Percentiles rank a stretch among this genome's conserved stretches.
These are phyloP conservation scores for Lachnellula hyalina DNA, from an alignment of 2,329 filamentous ascomycete genomes.

Conservation along the genomic window DNA sequence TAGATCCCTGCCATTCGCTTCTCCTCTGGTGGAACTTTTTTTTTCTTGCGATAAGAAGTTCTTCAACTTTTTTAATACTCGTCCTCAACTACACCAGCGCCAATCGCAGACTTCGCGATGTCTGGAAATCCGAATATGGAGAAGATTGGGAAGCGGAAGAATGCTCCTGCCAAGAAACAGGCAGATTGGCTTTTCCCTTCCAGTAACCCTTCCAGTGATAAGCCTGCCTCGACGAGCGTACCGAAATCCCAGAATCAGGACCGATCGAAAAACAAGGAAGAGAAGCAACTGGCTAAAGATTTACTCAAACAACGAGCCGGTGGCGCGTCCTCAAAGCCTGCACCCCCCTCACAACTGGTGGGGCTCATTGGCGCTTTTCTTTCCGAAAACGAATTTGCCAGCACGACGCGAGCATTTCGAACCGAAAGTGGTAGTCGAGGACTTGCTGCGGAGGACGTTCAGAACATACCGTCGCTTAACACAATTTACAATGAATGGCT, in stretches of 20 bases:
- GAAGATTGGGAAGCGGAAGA: constrained; percentile 30
- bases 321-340: constrained; percentile 24
- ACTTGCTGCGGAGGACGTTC: constrained; percentile 39
- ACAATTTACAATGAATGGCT: constrained; percentile 37
- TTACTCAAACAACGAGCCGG: constrained; percentile 25
- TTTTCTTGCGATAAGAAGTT: background rate
- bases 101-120: constrained; percentile 15
- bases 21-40: background rate
- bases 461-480: constrained; percentile 32
- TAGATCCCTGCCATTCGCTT: background rate
- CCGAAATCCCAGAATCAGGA: constrained; percentile 14
- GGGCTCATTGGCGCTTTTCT: constrained; percentile 64
- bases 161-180: constrained; percentile 16
- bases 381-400: constrained; percentile 57
- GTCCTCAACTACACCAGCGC: constrained; percentile 3
- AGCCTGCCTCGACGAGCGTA: constrained; percentile 7
- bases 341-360: constrained; percentile 56
- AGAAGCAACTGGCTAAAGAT: constrained; percentile 27
- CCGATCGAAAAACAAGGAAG: constrained; percentile 22
- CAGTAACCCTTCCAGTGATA: constrained; percentile 2
- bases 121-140: constrained; percentile 30
- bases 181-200: constrained; percentile 31
- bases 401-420: constrained; percentile 56
- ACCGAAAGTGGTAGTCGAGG: constrained; percentile 50
- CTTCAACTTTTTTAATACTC: background rate